Base-by-base conservation (phyloP, 257 asterid species). In the Anisodus acutangulus region DNA sequence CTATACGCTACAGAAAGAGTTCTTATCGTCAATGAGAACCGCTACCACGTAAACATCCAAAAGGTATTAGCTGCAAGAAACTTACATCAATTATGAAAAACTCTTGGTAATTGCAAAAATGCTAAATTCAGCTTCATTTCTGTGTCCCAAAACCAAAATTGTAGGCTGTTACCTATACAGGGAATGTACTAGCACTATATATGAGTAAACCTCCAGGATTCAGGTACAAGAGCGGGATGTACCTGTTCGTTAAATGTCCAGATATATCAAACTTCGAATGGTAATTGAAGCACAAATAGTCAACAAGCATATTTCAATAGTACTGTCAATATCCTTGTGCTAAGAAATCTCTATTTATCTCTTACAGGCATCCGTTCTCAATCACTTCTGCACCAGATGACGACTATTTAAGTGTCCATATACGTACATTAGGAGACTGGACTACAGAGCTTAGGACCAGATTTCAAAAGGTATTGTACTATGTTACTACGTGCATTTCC, bases 331-430 rank as follows among this genome's bases (percentile, higher is more conserved):
- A 45, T 7, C 41, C 63, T 9, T 59, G 10, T 53, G 70, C 15
- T 31, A 12, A 81, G 26, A n/a, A 13, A 63, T 53, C 22, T 45
- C 15, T 47, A 16, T 86, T 17, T 6, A 9, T 70, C 49, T 68
- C 68, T 85, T 80, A 47, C 89, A 95, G 97, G 98, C 99, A 95
- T 89, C 98, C 99, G 4, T 95, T 95, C 89, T 93, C 99, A 37
- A 93, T 95, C 86, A 95, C 99, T 82, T 94, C 98, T 82, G 98
- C 98, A 57, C 99, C 99, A n/a, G 97, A 88, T 11, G 98, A 95
- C 31, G 91, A 88, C 78, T 93, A 91, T 79, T 85, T 95, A 79
- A 94, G 98, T 37, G 93, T 95, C 81, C 98, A 95, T 79, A 93
- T 94, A 60, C 97, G 98, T 55, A 86, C 99, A 4, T 76, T 93